These are phyloP conservation scores for Syzygium oleosum DNA, from an alignment of 345 rosid genomes.

Conservation along the genomic window DNA sequence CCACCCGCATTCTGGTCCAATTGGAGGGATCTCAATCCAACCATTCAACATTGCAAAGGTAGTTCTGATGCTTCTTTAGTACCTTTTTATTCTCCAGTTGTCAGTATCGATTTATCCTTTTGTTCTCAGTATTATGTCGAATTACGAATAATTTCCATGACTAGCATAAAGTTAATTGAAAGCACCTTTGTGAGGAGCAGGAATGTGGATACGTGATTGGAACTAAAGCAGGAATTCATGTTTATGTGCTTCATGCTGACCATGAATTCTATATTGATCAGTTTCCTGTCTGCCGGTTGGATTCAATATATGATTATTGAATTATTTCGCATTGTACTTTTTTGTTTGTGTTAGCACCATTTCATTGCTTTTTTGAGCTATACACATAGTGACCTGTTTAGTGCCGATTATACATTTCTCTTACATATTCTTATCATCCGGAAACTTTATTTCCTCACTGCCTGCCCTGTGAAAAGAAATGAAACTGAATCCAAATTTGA, in stretches of 20 bases:
- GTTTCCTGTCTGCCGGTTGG: not conserved
- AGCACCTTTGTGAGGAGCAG: not conserved
- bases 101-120: not conserved
- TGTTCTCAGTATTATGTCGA: not conserved
- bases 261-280: not conserved
- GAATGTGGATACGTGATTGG: not conserved
- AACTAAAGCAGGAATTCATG: not conserved
- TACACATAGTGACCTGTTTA: not conserved
- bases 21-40: conserved; percentile 57
- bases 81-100: not conserved
- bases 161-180: not conserved
- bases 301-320: not conserved
- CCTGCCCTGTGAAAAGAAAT: not conserved
- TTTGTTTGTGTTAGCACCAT: not conserved
- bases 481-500: not conserved
- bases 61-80: not conserved
- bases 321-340: not conserved
- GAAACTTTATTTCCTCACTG: not conserved
- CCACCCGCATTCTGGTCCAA: conserved; percentile 40
- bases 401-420: not conserved
- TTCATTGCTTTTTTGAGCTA: not conserved
- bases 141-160: not conserved
- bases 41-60: conserved; percentile 59
- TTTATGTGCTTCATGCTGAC: not conserved
- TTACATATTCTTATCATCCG: not conserved